Evolutionary conservation across 1,284 basidiomycete genomes (phyloP), one percentile per base, ranked within the genome.

Genomic region (Ustilago nuda): DNA sequence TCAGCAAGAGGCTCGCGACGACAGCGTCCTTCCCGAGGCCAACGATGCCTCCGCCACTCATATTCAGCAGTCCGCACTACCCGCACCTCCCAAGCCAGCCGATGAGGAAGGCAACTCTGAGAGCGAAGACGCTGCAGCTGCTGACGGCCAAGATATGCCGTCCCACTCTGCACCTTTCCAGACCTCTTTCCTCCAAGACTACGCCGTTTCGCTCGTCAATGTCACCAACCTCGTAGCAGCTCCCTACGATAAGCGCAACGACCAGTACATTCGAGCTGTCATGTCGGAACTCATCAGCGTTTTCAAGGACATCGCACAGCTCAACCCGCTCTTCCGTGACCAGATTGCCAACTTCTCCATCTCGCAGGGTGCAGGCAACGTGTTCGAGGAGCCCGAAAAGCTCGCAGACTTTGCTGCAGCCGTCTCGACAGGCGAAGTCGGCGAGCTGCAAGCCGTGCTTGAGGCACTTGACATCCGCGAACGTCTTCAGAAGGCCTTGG

Each of bases 381-480:
- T 99, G 62, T 98, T 99, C 82, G 96, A 98, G 84, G 95, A 98
- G 84, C 96, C 96, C 0, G 96, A 98, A 87, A 97, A 96, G 86
- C 91, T 99, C 35, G 97, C 96, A 3, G 96, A 99, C 85, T 98
- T 99, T 84, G 95, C 96, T 0, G 97, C 96, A 0, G 96, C 96
- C 0, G 95, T 99, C 0, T 95, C 93, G 0, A 93, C 92, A 0
- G 94, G 95, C 52, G 94, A 96, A 77, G 92, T 95, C 15, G 88
- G 90, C 70, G 96, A 98, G 85, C 89, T 98, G 43, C 97, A 99
- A 87, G 93, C 94, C 67, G 95, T 99, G 0, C 89, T 99, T 36
- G 95, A 98, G 87, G 91, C 91, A 68, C 89, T 94, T 23, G 90
- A 90, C 12, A 91, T 99, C 45, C 93, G 95, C 70, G 95, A 98